Percentiles rank a stretch among this genome's conserved stretches.
These are phyloP conservation scores for Puccinia novopanici DNA, from an alignment of 1,284 basidiomycete genomes.

Conservation along the genomic window DNA sequence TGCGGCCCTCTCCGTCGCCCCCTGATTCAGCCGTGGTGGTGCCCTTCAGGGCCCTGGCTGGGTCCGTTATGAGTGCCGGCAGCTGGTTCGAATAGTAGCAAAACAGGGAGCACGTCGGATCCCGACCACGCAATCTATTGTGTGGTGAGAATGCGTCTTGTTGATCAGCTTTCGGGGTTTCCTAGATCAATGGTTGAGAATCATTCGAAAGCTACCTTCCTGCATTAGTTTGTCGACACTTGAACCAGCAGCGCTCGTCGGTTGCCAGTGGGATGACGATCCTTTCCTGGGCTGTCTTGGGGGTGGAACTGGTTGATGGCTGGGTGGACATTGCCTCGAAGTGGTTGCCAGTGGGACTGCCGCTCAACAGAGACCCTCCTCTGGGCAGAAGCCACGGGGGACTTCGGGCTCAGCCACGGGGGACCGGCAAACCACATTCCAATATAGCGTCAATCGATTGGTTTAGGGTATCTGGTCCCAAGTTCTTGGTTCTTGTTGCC, in stretches of 20 bases:
- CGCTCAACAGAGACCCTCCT: no score
- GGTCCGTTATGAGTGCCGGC: slow-evolving; percentile 15
- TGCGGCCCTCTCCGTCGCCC: background rate
- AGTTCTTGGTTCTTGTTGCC: no score
- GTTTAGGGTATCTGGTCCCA: no score
- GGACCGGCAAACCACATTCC: no score
- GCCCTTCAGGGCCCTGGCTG: background rate
- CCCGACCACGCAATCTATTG: slow-evolving; percentile 21
- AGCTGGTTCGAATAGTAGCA: slow-evolving; percentile 45
- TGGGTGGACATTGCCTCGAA: background rate
- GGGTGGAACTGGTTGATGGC: background rate
- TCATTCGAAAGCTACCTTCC: slow-evolving; percentile 24
- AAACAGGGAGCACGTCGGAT: slow-evolving; percentile 32
- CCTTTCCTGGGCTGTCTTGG: background rate
- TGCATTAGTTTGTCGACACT: slow-evolving; percentile 40
- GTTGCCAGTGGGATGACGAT: slow-evolving; percentile 34
- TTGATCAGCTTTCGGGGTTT: background rate
- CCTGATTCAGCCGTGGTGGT: background rate
- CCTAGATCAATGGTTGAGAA: background rate
- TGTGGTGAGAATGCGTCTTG: background rate
- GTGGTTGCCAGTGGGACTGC: no score
- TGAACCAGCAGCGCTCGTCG: slow-evolving; percentile 44
- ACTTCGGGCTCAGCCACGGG: no score
- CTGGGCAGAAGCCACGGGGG: no score
- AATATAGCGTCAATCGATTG: no score